Percentiles rank a stretch among this genome's conserved stretches.
These are phyloP conservation scores for Colletotrichum cordylinicola DNA, from an alignment of 2,329 filamentous ascomycete species.

Conservation along the genomic window DNA sequence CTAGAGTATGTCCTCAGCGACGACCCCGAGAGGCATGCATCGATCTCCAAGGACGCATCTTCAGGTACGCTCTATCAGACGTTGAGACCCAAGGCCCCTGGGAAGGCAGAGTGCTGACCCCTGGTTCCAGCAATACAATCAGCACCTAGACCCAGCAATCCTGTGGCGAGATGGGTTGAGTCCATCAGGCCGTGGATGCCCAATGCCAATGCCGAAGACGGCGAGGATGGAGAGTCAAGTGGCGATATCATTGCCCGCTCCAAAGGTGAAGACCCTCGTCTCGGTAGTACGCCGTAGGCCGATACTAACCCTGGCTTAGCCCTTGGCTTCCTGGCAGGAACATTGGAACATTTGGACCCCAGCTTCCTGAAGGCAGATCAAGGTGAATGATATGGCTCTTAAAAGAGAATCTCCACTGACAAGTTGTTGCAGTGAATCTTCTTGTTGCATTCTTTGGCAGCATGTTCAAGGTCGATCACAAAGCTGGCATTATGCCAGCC, in stretches of 20 bases:
- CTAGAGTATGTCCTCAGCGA: constrained; percentile 61
- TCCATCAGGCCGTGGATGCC: constrained; percentile 62
- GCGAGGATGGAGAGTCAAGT: constrained; percentile 44
- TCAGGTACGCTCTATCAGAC: constrained; percentile 33
- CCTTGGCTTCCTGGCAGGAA: constrained; percentile 61
- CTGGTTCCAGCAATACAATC: constrained; percentile 48
- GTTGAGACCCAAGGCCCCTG: not conserved
- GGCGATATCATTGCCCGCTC: constrained; percentile 60
- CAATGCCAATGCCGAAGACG: constrained; percentile 41
- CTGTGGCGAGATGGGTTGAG: constrained; percentile 60
- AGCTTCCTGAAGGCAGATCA: constrained; percentile 56
- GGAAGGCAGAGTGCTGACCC: not conserved
- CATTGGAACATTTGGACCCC: constrained; percentile 52
- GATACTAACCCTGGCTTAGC: constrained; percentile 39
- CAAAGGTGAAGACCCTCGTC: constrained; percentile 43
- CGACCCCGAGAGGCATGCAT: constrained; percentile 43
- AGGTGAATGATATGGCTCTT: constrained; percentile 35
- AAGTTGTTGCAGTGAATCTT: constrained; percentile 42
- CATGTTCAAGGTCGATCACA: constrained; percentile 65
- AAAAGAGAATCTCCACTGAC: constrained; percentile 42
- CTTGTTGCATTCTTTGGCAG: constrained; percentile 61
- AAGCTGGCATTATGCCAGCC: constrained; percentile 62
- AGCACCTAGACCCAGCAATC: constrained; percentile 46
- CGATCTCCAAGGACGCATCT: constrained; percentile 52
- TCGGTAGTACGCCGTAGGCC: not conserved